Conservation (phyloP, 1,139 yeast genomes). For the Yamadazyma songkhlaensis region DNA sequence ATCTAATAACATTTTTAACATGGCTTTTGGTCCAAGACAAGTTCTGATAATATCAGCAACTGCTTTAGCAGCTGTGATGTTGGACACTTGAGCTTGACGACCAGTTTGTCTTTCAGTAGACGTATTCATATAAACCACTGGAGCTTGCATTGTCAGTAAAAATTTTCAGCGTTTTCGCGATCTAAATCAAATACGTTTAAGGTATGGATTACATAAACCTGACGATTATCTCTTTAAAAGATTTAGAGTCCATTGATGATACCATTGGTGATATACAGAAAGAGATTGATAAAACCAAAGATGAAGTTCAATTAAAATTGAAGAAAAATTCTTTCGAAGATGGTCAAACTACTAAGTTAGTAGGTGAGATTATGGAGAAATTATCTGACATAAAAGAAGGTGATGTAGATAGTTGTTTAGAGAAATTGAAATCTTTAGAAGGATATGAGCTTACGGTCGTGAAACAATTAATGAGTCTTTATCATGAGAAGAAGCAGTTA, state of each 20-base stretch:
- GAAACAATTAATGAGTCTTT: slow-evolving; percentile 11
- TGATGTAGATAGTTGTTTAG: slow-evolving; percentile 5
- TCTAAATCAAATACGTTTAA: background rate
- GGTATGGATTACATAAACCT: slow-evolving; percentile 27
- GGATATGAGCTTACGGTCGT: slow-evolving; percentile 12
- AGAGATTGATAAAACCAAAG: slow-evolving; percentile 14
- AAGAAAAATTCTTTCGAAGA: slow-evolving; percentile 10
- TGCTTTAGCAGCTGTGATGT: slow-evolving; percentile 98
- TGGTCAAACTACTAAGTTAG: slow-evolving; percentile 10
- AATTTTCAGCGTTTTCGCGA: slow-evolving; percentile 3
- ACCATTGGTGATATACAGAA: slow-evolving; percentile 20
- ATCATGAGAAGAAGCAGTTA: slow-evolving; percentile 5
- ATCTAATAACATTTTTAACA: slow-evolving; percentile 96
- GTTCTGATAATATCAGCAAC: slow-evolving; percentile 97
- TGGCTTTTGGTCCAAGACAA: slow-evolving; percentile 98
- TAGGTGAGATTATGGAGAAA: slow-evolving; percentile 11
- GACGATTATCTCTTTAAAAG: slow-evolving; percentile 25
- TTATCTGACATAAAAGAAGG: slow-evolving; percentile 1
- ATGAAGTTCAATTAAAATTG: slow-evolving; percentile 8
- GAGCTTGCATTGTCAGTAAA: slow-evolving; percentile 40
- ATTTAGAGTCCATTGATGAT: slow-evolving; percentile 22
- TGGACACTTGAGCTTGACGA: slow-evolving; percentile 94
- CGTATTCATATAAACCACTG: slow-evolving; percentile 60
- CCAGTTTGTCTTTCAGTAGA: slow-evolving; percentile 94
- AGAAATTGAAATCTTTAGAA: slow-evolving; percentile 15